These are phyloP conservation scores for Cornus controversa DNA, from an alignment of 148 eudicot genomes.

Conservation along the genomic window DNA sequence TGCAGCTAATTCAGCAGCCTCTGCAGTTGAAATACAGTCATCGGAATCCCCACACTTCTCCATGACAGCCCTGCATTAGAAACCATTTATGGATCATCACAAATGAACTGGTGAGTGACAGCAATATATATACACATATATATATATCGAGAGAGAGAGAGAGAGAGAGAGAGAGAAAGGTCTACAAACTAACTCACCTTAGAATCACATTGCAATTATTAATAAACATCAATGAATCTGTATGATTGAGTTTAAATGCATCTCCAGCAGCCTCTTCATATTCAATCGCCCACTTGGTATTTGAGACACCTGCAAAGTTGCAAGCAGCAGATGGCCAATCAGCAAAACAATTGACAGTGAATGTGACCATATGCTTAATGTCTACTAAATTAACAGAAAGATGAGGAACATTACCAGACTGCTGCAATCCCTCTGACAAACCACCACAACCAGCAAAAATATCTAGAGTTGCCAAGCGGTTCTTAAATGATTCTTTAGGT, in stretches of 20 bases:
- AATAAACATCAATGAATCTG: slow-evolving; percentile 63
- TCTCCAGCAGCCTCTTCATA: slow-evolving; percentile 97
- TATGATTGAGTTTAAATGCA: slow-evolving; percentile 88
- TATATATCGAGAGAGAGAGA: too few relatives aligned
- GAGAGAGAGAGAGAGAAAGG: neutral
- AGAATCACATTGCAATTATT: slow-evolving; percentile 94
- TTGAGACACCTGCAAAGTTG: slow-evolving; percentile 60
- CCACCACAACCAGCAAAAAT: slow-evolving; percentile 99
- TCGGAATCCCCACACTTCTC: slow-evolving; percentile 68
- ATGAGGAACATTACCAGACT: slow-evolving; percentile 52
- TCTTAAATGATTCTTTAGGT: slow-evolving; percentile 30
- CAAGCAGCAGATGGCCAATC: slow-evolving; percentile 10
- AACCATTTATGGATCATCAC: neutral
- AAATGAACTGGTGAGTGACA: neutral
- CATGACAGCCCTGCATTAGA: slow-evolving; percentile 69
- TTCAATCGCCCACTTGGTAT: slow-evolving; percentile 98
- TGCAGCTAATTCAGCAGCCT: slow-evolving; percentile 77
- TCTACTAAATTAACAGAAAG: neutral
- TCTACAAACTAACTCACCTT: slow-evolving; percentile 37
- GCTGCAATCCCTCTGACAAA: slow-evolving; percentile 87
- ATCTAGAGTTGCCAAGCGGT: slow-evolving; percentile 67
- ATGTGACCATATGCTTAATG: neutral
- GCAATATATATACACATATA: too few relatives aligned
- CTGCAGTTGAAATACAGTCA: slow-evolving; percentile 83
- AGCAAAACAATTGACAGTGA: neutral